Evolutionary conservation across 345 rosid species (phyloP).

Genomic region (Tarenaya hassleriana): DNA sequence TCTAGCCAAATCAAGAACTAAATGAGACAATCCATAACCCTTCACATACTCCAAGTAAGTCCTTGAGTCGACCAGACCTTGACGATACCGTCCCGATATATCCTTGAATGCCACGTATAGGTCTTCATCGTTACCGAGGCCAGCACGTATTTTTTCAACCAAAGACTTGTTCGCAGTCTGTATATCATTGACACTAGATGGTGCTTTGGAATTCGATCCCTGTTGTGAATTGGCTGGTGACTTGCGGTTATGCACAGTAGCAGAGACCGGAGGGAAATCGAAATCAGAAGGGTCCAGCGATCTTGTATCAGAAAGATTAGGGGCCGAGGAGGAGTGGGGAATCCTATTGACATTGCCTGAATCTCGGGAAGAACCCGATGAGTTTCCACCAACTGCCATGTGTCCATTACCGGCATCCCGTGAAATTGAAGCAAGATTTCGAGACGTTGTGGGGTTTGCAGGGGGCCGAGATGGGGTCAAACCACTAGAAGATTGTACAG

Average conservation of each 20-base stretch:
- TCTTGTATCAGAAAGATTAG: constrained; percentile 48
- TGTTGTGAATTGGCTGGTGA: constrained; percentile 26
- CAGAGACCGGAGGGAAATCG: constrained; percentile 80
- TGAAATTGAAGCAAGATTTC: constrained; percentile 18
- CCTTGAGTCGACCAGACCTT: constrained; percentile 55
- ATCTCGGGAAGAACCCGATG: constrained; percentile 24
- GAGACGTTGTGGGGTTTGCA: constrained; percentile 21
- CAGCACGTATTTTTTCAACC: constrained; percentile 73
- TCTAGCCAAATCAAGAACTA: constrained; percentile 74
- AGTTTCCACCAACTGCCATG: constrained; percentile 15
- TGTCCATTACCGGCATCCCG: constrained; percentile 30
- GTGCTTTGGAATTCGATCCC: constrained; percentile 25
- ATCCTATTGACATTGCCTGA: constrained; percentile 35
- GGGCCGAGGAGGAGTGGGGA: constrained; percentile 62
- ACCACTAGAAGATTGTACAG: constrained; percentile 30
- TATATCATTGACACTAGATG: constrained; percentile 39
- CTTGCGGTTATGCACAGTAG: constrained; percentile 28
- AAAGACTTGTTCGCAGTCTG: constrained; percentile 74
- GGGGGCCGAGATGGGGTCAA: constrained; percentile 24
- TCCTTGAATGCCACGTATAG: constrained; percentile 59
- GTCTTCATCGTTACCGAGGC: constrained; percentile 64
- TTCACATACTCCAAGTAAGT: constrained; percentile 58
- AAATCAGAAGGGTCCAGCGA: constrained; percentile 29
- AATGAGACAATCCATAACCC: constrained; percentile 67
- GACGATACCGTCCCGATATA: constrained; percentile 72